Evolutionary conservation across 2,329 filamentous ascomycete species (phyloP), one percentile per base, ranked within the genome.

Genomic region (Teratosphaeria nubilosa): DNA sequence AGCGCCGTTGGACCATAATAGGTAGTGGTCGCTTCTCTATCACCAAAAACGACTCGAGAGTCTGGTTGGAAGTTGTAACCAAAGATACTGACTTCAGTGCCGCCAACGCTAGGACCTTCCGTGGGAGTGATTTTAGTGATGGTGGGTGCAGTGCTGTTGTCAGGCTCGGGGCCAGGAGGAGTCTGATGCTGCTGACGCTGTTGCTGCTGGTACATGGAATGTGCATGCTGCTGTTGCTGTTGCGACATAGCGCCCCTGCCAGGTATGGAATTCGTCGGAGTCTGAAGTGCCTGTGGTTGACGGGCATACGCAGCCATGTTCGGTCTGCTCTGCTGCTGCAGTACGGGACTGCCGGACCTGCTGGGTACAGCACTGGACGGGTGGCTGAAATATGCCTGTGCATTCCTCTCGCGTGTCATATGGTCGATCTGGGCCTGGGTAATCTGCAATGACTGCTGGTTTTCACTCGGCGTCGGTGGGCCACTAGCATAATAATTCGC

Each of bases 1-100:
- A 95, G 76, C n/a, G 87, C 87, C 59, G 86, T 86, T 62, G 88
- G 83, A 51, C 88, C 86, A 87, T 88, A 92, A 69, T 83, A 94
- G 0, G 87, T 90, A 1, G 88, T 91, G 0, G 86, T 84, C 20
- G 84, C 84, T 53, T 81, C 75, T 16, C 77, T 78, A 61, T 86
- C 83, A 22, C 91, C 91, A 71, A 96, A 96, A 73, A 91, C 87
- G 57, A 96, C 88, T 62, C 91, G 88, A 61, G 95, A 80, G 1
- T 84, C 84, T 73, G 87, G 86, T 63, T 85, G 86, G 70, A 96
- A 95, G 14, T 86, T 84, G 63, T 85, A 88, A 20, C 91, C 91
- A 9, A 95, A 78, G 58, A 94, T 82, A 0, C 89, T 92, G 2
- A 96, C 90, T 71, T 96, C 91, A 56, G 90, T 91, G 50, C 91